These are phyloP conservation scores for Mucuna pruriens DNA, from an alignment of 306 rosid genomes.

Conservation along the genomic window DNA sequence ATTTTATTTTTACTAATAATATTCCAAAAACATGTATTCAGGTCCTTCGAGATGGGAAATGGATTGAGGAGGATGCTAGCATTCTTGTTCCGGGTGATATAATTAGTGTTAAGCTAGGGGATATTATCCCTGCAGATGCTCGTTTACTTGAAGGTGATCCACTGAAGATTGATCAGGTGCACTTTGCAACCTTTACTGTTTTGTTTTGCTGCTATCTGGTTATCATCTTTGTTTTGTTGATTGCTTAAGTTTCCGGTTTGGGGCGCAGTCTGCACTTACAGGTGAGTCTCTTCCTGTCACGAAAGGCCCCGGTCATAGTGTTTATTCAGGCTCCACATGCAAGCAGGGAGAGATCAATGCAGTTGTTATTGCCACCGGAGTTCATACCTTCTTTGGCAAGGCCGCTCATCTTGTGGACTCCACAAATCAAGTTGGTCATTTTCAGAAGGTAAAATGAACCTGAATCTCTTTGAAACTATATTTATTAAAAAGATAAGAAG, in stretches of 20 bases:
- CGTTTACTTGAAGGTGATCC: slow-evolving; percentile 91
- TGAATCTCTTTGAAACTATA: background rate
- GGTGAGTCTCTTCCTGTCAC: slow-evolving; percentile 91
- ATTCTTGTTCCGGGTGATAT: slow-evolving; percentile 89
- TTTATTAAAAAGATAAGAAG: background rate
- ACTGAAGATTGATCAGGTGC: slow-evolving; percentile 82
- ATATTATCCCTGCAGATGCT: slow-evolving; percentile 87
- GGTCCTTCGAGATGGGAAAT: slow-evolving; percentile 84
- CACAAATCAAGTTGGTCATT: slow-evolving; percentile 84
- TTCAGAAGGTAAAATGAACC: slow-evolving; percentile 65
- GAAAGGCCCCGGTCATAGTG: slow-evolving; percentile 65
- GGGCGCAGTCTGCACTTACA: slow-evolving; percentile 73
- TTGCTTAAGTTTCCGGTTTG: slow-evolving; percentile 28
- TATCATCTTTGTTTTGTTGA: slow-evolving; percentile 1
- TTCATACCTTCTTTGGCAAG: slow-evolving; percentile 89
- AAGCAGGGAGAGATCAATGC: slow-evolving; percentile 92
- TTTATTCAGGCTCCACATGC: slow-evolving; percentile 87
- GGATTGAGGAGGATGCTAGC: slow-evolving; percentile 79
- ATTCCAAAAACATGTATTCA: slow-evolving; percentile 16
- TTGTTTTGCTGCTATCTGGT: background rate
- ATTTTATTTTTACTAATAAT: background rate
- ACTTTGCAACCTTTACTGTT: slow-evolving; percentile 17
- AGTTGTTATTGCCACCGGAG: slow-evolving; percentile 80
- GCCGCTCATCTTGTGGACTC: slow-evolving; percentile 88
- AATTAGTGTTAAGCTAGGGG: slow-evolving; percentile 79